Base-by-base conservation (phyloP, 1,284 basidiomycete genomes). In the Peniophora sp. region DNA sequence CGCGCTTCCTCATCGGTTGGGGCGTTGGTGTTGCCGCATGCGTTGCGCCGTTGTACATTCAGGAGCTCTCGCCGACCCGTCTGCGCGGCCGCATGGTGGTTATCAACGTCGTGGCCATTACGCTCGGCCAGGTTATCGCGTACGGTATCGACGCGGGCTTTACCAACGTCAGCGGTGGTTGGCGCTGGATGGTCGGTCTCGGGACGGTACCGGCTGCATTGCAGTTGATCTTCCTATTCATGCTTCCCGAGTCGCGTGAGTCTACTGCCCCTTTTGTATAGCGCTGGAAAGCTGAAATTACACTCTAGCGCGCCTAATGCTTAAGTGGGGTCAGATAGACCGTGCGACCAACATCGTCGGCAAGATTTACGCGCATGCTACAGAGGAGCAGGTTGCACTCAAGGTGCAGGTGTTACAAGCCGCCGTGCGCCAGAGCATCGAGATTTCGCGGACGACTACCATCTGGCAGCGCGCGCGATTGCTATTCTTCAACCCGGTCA, bases 111-210 rank as follows among this genome's bases (percentile, higher is more conserved):
- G 79, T 80, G 2, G 76, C 80, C 68, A 83, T 83, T 57, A 83
- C 81, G 0, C 68, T 81, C 3, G 88, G 88, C 2, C 88, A 90
- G 60, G 86, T 89, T 20, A 75, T 89, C 45, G 85, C 86, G 0
- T 90, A 89, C 58, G 84, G 78, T 25, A 85, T 90, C 48, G 86
- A 85, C 35, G 84, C 86, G 10, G 83, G 77, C 0, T 91, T 92
- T 58, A 78, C 76, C 50, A 73, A 80, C 51, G 68, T 80, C 22
- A 60, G 66, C 25, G 70, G 76, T 11, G 89, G 89, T 0, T 92
- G 89, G 89, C 69, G 89, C 49, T 92, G 81, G 81, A 90, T 92
- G 86, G 85, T 91, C 22, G 88, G 86, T 1, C 68, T 90, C 1
- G 85, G 85, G 16, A 76, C 77, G 1, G 69, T 86, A 0, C 87